Conservation (phyloP, 805 yeast species). For the Lipomyces spencermartinsiae region DNA sequence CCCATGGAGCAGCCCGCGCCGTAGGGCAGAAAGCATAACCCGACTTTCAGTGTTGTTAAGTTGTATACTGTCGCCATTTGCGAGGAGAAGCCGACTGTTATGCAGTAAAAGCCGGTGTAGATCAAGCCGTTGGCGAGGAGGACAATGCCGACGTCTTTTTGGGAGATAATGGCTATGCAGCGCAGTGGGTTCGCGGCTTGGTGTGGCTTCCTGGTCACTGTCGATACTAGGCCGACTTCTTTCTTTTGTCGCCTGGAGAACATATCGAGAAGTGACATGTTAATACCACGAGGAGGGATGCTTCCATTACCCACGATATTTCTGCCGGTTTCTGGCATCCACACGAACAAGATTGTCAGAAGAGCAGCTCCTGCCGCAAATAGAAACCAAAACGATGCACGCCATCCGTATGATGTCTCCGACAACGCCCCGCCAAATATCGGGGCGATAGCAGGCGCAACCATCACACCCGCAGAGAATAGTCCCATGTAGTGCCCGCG, state of each 20-base stretch:
- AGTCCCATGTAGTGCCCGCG: slow-evolving; percentile 83
- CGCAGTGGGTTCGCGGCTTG: slow-evolving; percentile 26
- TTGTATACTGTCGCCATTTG: slow-evolving; percentile 57
- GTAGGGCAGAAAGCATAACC: slow-evolving; percentile 74
- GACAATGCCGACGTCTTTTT: slow-evolving; percentile 55
- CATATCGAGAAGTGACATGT: slow-evolving; percentile 26
- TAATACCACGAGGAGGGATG: slow-evolving; percentile 58
- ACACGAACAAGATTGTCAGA: slow-evolving; percentile 56
- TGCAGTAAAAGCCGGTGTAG: slow-evolving; percentile 73
- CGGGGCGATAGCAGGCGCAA: slow-evolving; percentile 76
- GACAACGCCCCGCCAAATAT: slow-evolving; percentile 74
- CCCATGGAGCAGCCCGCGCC: slow-evolving; percentile 72
- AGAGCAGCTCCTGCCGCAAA: slow-evolving; percentile 68
- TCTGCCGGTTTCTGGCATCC: slow-evolving; percentile 80
- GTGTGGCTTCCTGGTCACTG: slow-evolving; percentile 7
- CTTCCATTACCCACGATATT: slow-evolving; percentile 70
- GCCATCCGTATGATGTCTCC: slow-evolving; percentile 70
- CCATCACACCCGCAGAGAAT: slow-evolving; percentile 77
- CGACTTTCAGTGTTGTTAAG: slow-evolving; percentile 63
- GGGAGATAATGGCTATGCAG: slow-evolving; percentile 50
- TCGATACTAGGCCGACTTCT: not conserved
- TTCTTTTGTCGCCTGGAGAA: not conserved
- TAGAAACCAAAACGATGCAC: slow-evolving; percentile 87
- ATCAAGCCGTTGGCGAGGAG: slow-evolving; percentile 66
- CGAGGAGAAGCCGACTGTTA: slow-evolving; percentile 69